Percentiles rank a stretch among this genome's conserved stretches.
Evolutionary conservation across 1,284 basidiomycete species (phyloP).

Genomic region (Hemileia vastatrix): DNA sequence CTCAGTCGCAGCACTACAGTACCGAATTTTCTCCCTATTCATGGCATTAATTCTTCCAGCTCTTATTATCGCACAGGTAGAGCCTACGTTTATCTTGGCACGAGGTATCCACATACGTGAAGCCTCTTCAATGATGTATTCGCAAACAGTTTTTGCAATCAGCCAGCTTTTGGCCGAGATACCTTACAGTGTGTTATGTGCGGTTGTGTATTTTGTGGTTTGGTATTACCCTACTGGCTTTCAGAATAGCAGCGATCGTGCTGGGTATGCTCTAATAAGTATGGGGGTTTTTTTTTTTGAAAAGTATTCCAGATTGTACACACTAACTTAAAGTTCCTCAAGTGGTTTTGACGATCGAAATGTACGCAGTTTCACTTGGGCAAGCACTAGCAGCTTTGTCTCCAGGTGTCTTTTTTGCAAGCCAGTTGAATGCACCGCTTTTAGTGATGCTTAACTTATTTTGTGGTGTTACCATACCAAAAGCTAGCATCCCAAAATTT

Average conservation of each 20-base stretch:
- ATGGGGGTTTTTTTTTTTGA: background rate
- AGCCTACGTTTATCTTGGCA: constrained; percentile 74
- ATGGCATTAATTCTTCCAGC: constrained; percentile 55
- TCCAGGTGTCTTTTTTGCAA: constrained; percentile 62
- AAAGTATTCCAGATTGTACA: constrained; percentile 37
- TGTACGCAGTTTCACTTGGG: constrained; percentile 68
- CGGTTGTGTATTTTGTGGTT: constrained; percentile 62
- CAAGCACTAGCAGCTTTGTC: constrained; percentile 61
- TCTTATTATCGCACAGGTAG: constrained; percentile 66
- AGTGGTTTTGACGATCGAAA: constrained; percentile 59
- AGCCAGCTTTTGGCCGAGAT: constrained; percentile 72
- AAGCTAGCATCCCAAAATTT: constrained; percentile 56
- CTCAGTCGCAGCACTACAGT: constrained; percentile 65
- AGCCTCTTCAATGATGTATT: constrained; percentile 56
- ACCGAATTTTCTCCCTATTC: constrained; percentile 63
- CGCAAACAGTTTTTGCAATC: constrained; percentile 68
- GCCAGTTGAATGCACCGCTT: constrained; percentile 66
- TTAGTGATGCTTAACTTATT: constrained; percentile 34
- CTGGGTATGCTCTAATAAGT: constrained; percentile 62
- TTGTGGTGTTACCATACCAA: constrained; percentile 30
- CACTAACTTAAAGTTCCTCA: constrained; percentile 53
- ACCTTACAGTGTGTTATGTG: constrained; percentile 61
- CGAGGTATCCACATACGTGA: constrained; percentile 62
- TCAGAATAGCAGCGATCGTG: constrained; percentile 44
- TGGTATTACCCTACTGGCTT: constrained; percentile 57